phyloP scores from a whole-genome alignment of 2,329 filamentous ascomycete genomes.

The Colletotrichum viniferum region DNA sequence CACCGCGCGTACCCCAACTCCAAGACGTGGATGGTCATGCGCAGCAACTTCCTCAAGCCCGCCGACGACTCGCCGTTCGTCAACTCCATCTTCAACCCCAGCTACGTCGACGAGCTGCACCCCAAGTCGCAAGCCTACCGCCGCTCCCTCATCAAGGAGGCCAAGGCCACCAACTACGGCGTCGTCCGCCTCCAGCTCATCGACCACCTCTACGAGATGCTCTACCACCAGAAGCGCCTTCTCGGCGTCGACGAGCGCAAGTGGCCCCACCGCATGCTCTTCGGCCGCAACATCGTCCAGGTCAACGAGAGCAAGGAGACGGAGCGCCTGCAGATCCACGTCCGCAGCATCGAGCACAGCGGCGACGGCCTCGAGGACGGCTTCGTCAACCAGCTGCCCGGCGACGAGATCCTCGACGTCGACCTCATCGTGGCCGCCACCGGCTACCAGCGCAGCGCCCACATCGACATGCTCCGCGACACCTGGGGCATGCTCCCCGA shows the following conservation, averaged over 20 bases:
- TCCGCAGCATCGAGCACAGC: conserved; percentile 50
- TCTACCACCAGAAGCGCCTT: conserved; percentile 84
- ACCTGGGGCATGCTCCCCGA: conserved; percentile 70
- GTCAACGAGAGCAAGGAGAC: conserved; percentile 59
- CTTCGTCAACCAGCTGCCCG: conserved; percentile 35
- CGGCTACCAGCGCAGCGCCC: conserved; percentile 79
- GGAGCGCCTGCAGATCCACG: conserved; percentile 58
- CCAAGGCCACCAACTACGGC: conserved; percentile 90
- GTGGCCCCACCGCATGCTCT: conserved; percentile 85
- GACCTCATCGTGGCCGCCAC: conserved; percentile 87
- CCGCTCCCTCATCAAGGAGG: conserved; percentile 63
- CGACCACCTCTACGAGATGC: conserved; percentile 83
- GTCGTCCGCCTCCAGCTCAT: conserved; percentile 92
- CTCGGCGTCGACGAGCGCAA: conserved; percentile 69
- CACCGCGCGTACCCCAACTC: conserved; percentile 83
- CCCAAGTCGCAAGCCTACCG: conserved; percentile 68
- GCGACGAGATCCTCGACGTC: conserved; percentile 70
- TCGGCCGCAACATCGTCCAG: conserved; percentile 68
- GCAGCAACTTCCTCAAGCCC: conserved; percentile 81
- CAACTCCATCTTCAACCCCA: conserved; percentile 91
- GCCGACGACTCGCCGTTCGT: conserved; percentile 97
- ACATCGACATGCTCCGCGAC: conserved; percentile 76
- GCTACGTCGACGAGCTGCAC: conserved; percentile 79
- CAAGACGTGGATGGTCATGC: conserved; percentile 78
- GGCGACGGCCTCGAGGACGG: conserved; percentile 37